Conservation (phyloP, 208 protist genomes). For the Lotmaria passim region DNA sequence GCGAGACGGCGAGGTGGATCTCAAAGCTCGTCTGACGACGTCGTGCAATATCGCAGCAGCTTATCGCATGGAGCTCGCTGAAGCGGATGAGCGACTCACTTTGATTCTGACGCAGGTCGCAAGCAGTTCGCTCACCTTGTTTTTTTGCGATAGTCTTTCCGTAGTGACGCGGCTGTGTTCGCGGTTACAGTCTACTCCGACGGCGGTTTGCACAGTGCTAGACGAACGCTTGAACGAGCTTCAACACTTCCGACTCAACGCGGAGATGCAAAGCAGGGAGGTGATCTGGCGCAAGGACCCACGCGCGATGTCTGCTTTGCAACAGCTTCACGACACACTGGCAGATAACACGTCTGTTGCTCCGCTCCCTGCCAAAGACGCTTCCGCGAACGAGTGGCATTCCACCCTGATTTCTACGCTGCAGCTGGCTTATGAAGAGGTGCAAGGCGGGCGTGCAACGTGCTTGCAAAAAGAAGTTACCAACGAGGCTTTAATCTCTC, state of each 20-base stretch:
- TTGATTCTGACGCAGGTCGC: not conserved
- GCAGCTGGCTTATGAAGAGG: not conserved
- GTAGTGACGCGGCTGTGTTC: not conserved
- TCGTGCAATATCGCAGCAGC: not conserved
- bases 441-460: not conserved
- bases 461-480: not conserved
- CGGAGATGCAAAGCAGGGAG: not conserved
- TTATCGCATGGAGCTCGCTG: not conserved
- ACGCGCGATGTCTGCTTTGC: not conserved
- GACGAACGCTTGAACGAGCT: not conserved
- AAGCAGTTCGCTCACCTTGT: not conserved
- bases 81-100: not conserved
- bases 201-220: not conserved
- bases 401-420: not conserved
- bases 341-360: no score
- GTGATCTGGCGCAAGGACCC: conserved; percentile 9
- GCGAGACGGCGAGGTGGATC: not conserved
- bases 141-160: not conserved
- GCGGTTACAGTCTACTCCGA: not conserved
- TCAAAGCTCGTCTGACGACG: not conserved
- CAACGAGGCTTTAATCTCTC: not conserved
- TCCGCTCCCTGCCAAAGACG: not conserved
- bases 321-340: not conserved
- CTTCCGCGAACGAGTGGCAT: not conserved
- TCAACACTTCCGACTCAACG: not conserved